Conservation (phyloP, 345 rosid species). For the Atalantia buxifolia region DNA sequence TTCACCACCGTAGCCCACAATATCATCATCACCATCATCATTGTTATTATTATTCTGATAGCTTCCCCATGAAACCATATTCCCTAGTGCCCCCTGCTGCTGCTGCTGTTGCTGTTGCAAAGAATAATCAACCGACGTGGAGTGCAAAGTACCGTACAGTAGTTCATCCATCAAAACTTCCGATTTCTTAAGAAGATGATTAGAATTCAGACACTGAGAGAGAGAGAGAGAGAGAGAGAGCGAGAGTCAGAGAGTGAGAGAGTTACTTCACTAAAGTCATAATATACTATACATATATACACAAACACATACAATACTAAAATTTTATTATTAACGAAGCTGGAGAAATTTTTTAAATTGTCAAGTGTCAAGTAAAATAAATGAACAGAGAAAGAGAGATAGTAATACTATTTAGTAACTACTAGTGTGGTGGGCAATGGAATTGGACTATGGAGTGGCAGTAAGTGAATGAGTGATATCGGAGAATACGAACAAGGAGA, state of each 20-base stretch:
- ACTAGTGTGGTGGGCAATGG: background rate
- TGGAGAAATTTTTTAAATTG: no score
- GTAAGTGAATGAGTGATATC: background rate
- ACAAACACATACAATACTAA: background rate
- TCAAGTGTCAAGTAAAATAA: background rate
- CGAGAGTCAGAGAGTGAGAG: no score
- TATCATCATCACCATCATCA: no score
- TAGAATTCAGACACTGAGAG: no score
- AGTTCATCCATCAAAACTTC: conserved; percentile 30
- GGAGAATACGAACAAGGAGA: conserved; percentile 39
- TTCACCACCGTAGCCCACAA: conserved; percentile 6
- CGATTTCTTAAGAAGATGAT: background rate
- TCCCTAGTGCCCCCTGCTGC: conserved; percentile 6
- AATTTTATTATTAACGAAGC: background rate
- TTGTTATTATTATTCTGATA: background rate
- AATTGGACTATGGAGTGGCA: background rate
- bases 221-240: background rate
- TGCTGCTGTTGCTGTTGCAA: conserved; percentile 12
- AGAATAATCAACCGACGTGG: conserved; percentile 9
- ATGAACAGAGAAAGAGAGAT: background rate
- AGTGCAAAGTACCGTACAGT: conserved; percentile 26
- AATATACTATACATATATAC: no score
- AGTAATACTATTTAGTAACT: background rate
- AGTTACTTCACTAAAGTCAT: no score
- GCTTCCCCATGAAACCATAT: conserved; percentile 9